Conservation (phyloP, 129 eudicot genomes). For the Saussurea involucrata region DNA sequence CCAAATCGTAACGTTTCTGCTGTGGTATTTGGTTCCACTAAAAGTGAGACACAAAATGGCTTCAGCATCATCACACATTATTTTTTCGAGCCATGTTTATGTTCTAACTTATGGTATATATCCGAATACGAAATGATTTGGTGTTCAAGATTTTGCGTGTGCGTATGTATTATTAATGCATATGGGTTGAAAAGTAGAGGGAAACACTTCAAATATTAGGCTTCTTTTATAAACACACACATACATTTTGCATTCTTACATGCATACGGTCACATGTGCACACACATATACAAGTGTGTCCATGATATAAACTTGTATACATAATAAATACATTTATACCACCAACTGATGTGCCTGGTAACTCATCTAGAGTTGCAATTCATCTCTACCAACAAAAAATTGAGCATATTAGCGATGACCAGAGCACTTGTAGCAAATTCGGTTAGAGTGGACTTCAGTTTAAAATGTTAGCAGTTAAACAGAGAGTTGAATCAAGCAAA, state of each 20-base stretch:
- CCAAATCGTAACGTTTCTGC: neutral
- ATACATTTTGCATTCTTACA: neutral
- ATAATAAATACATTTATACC: neutral
- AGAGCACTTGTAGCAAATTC: neutral
- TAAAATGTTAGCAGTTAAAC: neutral
- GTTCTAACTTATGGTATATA: conserved; percentile 5
- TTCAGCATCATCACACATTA: neutral
- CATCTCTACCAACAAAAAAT: neutral
- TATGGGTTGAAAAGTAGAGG: neutral
- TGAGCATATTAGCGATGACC: no score
- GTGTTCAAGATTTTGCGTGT: neutral
- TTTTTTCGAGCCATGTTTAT: conserved; percentile 1
- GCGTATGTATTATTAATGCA: neutral
- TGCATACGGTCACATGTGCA: neutral
- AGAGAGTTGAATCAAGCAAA: neutral
- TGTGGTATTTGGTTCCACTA: neutral
- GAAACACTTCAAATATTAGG: neutral
- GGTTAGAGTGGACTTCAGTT: neutral
- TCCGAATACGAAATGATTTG: neutral
- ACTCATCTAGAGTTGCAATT: neutral
- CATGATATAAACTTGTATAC: neutral
- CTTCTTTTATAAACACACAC: neutral
- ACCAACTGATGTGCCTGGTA: neutral
- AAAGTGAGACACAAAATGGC: neutral
- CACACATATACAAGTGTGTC: neutral